Percentiles rank a stretch among this genome's conserved stretches.
Evolutionary conservation across 2,329 filamentous ascomycete species (phyloP).

Genomic region (Neofusicoccum cordaticola): DNA sequence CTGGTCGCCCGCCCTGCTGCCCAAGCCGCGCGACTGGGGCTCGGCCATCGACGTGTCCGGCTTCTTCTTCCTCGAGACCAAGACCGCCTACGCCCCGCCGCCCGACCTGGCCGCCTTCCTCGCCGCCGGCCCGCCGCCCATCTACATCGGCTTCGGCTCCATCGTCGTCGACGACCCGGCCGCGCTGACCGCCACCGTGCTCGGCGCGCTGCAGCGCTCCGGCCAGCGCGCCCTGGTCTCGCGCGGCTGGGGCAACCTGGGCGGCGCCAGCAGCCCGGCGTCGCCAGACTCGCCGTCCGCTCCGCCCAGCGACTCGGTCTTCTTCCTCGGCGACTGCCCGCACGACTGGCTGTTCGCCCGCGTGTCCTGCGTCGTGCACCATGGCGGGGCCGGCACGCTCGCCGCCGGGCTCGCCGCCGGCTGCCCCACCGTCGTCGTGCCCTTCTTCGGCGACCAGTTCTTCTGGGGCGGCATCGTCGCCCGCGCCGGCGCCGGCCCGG

Average conservation of each 20-base stretch:
- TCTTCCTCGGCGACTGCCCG: conserved; percentile 70
- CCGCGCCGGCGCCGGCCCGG: conserved; percentile 61
- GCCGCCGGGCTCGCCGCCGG: conserved; percentile 70
- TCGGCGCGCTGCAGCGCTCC: conserved; percentile 62
- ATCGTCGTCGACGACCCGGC: conserved; percentile 74
- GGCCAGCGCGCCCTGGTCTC: conserved; percentile 70
- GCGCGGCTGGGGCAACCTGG: conserved; percentile 73
- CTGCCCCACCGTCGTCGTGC: conserved; percentile 71
- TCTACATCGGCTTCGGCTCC: conserved; percentile 75
- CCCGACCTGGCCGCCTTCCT: conserved; percentile 46
- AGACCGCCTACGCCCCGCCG: conserved; percentile 59
- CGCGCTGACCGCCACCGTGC: conserved; percentile 67
- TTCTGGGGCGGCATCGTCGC: conserved; percentile 74
- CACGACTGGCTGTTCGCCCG: conserved; percentile 70
- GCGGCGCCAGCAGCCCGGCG: conserved; percentile 45
- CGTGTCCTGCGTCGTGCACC: conserved; percentile 8
- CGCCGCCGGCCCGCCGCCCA: conserved; percentile 49
- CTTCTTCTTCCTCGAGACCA: conserved; percentile 73
- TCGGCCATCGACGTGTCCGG: conserved; percentile 70
- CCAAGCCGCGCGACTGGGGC: conserved; percentile 68
- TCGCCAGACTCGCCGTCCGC: conserved; percentile 23
- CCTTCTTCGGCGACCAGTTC: conserved; percentile 76
- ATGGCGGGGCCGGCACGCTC: conserved; percentile 70
- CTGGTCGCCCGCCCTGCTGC: conserved; percentile 60
- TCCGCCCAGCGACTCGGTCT: conserved; percentile 57